A percentile compares a stretch with the other conserved stretches of the same genome.
Conservation (phyloP, 179 eudicot genomes). For the Silene noctiflora region DNA sequence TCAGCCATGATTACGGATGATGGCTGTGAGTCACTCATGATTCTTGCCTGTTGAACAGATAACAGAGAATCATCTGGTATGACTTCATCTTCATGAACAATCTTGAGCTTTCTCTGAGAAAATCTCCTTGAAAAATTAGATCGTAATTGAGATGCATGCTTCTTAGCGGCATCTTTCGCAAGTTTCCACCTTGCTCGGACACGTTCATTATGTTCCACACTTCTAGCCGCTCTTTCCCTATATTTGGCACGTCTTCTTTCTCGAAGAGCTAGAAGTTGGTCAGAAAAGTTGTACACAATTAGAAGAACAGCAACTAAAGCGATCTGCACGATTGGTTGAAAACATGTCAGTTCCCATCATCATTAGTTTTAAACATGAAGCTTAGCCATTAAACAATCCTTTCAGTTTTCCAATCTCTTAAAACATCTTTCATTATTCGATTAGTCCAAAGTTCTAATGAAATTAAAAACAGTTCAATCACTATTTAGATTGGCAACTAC, state of each 20-base stretch:
- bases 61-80: slow-evolving; percentile 33
- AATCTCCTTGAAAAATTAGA: slow-evolving; percentile 59
- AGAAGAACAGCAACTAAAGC: slow-evolving; percentile 71
- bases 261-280: slow-evolving; percentile 65
- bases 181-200: slow-evolving; percentile 68
- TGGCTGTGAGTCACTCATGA: slow-evolving; percentile 24
- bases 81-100: slow-evolving; percentile 28
- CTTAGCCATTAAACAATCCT: not conserved
- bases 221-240: slow-evolving; percentile 72
- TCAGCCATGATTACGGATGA: slow-evolving; percentile 16
- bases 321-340: slow-evolving; percentile 43
- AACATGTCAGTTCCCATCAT: not conserved
- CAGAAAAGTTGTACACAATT: slow-evolving; percentile 76
- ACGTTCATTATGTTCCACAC: slow-evolving; percentile 45
- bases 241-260: slow-evolving; percentile 72
- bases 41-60: slow-evolving; percentile 23
- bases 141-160: slow-evolving; percentile 46
- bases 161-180: slow-evolving; percentile 69
- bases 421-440: not conserved
- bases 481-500: not conserved
- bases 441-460: not conserved
- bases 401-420: not conserved
- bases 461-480: not conserved
- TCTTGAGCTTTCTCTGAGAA: slow-evolving; percentile 44
- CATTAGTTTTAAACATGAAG: not conserved